Evolutionary conservation across 2,329 filamentous ascomycete genomes (phyloP), one percentile per base, ranked within the genome.

Genomic region (Colletotrichum zoysiae): DNA sequence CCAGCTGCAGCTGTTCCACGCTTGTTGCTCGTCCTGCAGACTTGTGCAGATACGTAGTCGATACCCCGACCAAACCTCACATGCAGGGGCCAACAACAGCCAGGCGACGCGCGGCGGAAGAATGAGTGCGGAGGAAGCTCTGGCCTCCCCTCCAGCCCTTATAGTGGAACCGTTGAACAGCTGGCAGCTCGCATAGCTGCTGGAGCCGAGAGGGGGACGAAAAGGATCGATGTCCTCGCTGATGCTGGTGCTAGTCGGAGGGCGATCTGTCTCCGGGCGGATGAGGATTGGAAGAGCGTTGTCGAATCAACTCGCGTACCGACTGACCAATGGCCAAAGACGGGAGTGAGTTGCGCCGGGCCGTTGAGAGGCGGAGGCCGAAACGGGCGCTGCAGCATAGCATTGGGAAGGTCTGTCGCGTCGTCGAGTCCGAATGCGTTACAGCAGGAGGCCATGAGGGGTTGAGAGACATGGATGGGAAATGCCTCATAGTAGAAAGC

Each of bases 401-500:
- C 59, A 69, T 65, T 65, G 66, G 65, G 64, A 59, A 64, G 65
- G 44, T 30, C 44, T 46, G 40, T 33, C 50, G 57, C 30, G 23
- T 59, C 57, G 40, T 23, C 11, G 38, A 62, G 58, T 61, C 38
- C 46, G 44, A 59, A 44, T 23, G 61, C 63, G 63, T 67, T 53
- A 35, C 48, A 35, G 9, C 35, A 53, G 35, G 23, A 53, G 35
- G 23, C 26, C 64, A 60, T 59, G 70, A 72, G 70, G 65, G 70
- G 70, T 60, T 60, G 59, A 65, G 63, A 70, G 69, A 64, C 69
- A 71, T 69, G 65, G 70, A 72, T 51, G 59, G 55, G 70, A 72
- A 72, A 72, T 72, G 70, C 70, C 70, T 72, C 70, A 72, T 72
- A 72, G 70, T 59, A 51, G 33, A 65, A 58, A 33, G 40, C 62